Evolutionary conservation across 1,284 basidiomycete genomes (phyloP), one percentile per base, ranked within the genome.

Genomic region (Sporisorium reilianum): DNA sequence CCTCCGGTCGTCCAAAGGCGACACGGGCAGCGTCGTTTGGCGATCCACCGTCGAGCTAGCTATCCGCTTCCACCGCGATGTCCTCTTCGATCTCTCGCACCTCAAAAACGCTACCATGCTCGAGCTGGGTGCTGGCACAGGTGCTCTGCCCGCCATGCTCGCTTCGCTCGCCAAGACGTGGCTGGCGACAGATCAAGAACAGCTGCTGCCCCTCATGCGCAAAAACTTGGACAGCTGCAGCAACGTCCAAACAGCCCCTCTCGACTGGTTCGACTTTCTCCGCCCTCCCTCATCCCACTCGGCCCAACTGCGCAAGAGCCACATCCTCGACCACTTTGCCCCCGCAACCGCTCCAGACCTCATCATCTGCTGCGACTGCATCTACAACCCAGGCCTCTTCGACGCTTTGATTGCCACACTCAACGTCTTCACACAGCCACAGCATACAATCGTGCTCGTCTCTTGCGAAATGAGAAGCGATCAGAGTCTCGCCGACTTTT

Each of bases 1-100:
- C 16, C 55, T 83, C 18, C 74, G 80, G 2, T 77, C 79, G 0
- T 45, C 56, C 2, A 71, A 55, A 20, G 81, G 81, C 8, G 75
- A 83, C 41, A 83, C 81, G 2, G 81, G 81, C 7, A 81, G 79
- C 40, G 79, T 83, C 0, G 59, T 79, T 0, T 83, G 81, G 81
- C 45, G 78, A 22, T 80, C 80, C 11, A 80, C 78, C 5, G 61
- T 80, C 12, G 55, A 65, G 9, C 68, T 82, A 8, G 74, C 78
- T 0, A 59, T 67, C 7, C 64, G 56, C 0, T 71, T 77, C 40
- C 57, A 57, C 3, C 41, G 44, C 26, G 58, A 46, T 2, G 34
- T 30, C 2, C 46, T 77, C 5, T 73, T 77, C 36, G 44, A 68
- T n/a, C 48, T 62, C 3, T 40, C 26, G 0, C 23, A 22, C 5